Evolutionary conservation across 2,329 filamentous ascomycete species (phyloP), one percentile per base, ranked within the genome.

Genomic region (Fusarium sororula): DNA sequence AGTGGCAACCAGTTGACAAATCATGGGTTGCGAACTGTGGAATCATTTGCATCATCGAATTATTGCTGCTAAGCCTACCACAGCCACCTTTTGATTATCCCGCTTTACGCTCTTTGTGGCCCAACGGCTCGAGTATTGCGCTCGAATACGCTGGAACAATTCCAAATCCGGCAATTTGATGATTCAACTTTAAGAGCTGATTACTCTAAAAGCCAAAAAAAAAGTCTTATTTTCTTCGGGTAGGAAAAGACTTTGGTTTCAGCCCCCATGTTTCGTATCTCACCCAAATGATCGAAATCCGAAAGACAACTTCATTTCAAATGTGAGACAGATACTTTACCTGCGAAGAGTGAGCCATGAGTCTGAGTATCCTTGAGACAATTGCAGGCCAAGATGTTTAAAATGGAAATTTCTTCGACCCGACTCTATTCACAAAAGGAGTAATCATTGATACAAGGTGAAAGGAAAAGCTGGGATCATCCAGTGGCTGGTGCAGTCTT

Each of bases 21-120:
- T 77, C 74, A 76, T 65, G 56, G 47, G 41, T 63, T 51, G 55
- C 54, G 42, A 63, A 51, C 64, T 77, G 70, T 77, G 75, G 75
- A 77, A 77, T 77, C 73, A 54, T 72, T 73, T 78, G 73, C 74
- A 78, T 78, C 76, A 78, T 78, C 71, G 75, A 71, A 41, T 77
- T 26, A 59, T 38, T 41, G 64, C 51, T 44, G 41, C 37, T 61
- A 50, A 55, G 66, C 50, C 41, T 39, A 63, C 65, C 71, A 73
- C 74, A 73, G 73, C 70, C 66, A 73, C 70, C 59, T 22, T 24
- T 45, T 37, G 28, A 20, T 45, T 56, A 57, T 51, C 51, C 44
- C 24, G 47, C 30, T 55, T 38, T 71, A 71, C 50, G 55, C 67
- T 55, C 37, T 41, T 42, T 48, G 38, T 62, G 56, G 64, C 38